Evolutionary conservation across 169 alveolate species (phyloP), one percentile per base, ranked within the genome.

Genomic region (Toxoplasma gondii): DNA sequence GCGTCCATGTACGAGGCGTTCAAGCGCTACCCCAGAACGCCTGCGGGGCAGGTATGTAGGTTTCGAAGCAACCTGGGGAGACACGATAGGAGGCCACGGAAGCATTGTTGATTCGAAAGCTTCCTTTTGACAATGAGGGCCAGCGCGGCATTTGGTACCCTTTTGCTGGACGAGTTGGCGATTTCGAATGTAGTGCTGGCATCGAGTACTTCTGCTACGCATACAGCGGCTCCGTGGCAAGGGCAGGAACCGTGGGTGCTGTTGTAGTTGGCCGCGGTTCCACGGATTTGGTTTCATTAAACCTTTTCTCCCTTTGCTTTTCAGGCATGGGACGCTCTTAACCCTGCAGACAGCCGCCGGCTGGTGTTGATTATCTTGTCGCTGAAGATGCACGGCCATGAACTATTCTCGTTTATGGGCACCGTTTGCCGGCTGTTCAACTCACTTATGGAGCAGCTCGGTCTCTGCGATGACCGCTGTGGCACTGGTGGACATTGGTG

Each of bases 311-410:
- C 45, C 9, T 39, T 78, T n/a, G 9, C 31, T 24, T 17, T 78
- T 49, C 92, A 92, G 95, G 88, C 82, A 12, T 92, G 88, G 41
- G 95, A 92, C 87, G 64, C 92, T 17, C 36, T 84, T 38, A 87
- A 92, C 67, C 95, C 95, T 9, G 95, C 92, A 0, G 95, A 92
- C 29, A 82, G 95, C 0, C 80, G 95, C 9, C 92, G 95, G 0
- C 49, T 92, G 92, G 88, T 92, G 54, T 88, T 82, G 54, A 82
- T 44, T 31, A 43, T 82, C 39, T 31, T 41, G 70, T 82, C 90
- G 10, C 90, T 82, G 67, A 39, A 43, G 36, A 39, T 82, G 69
- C 54, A 67, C 70, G 90, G 90, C 64, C 90, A 82, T 41, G 90
- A 82, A 67, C 36, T 82, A 12, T 44, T 82, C 41, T 82, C 90